These are phyloP conservation scores for baker's yeast (Saccharomyces cerevisiae) DNA, from an alignment of 805 yeast species.

Conservation along the genomic window DNA sequence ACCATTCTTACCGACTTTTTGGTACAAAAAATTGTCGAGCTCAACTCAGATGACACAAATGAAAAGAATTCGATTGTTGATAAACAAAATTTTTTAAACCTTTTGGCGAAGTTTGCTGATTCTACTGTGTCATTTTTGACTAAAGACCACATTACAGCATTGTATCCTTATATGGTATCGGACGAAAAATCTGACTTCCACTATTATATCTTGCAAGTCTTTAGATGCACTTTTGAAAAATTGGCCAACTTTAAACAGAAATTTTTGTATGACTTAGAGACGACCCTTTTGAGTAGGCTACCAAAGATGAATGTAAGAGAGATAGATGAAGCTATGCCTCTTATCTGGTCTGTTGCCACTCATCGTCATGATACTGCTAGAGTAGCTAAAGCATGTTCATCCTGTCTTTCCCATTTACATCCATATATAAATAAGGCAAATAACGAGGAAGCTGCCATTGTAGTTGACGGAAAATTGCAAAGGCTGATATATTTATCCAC, in stretches of 20 bases:
- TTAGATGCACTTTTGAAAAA: slow-evolving; percentile 41
- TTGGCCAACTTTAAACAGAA: slow-evolving; percentile 40
- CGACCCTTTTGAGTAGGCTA: slow-evolving; percentile 44
- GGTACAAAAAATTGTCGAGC: slow-evolving; percentile 22
- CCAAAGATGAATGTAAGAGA: slow-evolving; percentile 56
- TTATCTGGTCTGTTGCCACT: slow-evolving; percentile 49
- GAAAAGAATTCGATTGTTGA: background rate
- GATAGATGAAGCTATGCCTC: slow-evolving; percentile 65
- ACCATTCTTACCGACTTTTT: slow-evolving; percentile 15
- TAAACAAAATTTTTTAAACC: slow-evolving; percentile 5
- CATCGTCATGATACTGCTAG: slow-evolving; percentile 39
- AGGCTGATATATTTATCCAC: slow-evolving; percentile 60
- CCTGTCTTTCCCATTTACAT: slow-evolving; percentile 45
- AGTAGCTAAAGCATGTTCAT: slow-evolving; percentile 54
- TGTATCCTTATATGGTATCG: slow-evolving; percentile 57
- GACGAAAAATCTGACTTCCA: slow-evolving; percentile 37
- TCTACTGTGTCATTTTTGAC: slow-evolving; percentile 45
- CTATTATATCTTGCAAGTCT: slow-evolving; percentile 46
- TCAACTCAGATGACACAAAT: slow-evolving; percentile 26
- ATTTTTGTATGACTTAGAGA: slow-evolving; percentile 43
- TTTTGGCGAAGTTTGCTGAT: slow-evolving; percentile 50
- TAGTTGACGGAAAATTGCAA: slow-evolving; percentile 39
- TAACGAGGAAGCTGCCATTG: slow-evolving; percentile 13
- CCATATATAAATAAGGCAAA: slow-evolving; percentile 36
- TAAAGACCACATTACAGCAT: slow-evolving; percentile 56